Base-by-base conservation (phyloP, 192 early-diverging fungal species). In the Globomyces pollinis-pini region DNA sequence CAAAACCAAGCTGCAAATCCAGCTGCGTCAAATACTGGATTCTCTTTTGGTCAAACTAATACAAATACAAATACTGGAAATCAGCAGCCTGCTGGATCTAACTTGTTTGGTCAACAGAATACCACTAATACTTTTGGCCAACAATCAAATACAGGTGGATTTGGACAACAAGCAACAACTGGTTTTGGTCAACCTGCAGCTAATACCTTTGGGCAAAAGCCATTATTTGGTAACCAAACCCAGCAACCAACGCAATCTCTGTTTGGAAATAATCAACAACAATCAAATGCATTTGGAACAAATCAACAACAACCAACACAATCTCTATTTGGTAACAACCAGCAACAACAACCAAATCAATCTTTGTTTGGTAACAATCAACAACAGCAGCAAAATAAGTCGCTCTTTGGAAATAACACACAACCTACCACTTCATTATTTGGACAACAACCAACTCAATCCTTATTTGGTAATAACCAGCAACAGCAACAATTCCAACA, bases 401-500 rank as follows among this genome's bases (percentile, higher is more conserved):
- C 44, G 23, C n/a, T 13, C 6, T 47, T 47, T 47, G 44, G 44
- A 26, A 20, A 47, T 28, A 26, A 21, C 23, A 47, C n/a, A n/a
- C n/a, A 47, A 8, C 5, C 41, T 8, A 36, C 5, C n/a, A 47
- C 44, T 26, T 20, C 23, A 26, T 47, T 47, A 3, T 47, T 47
- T 26, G 44, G 44, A 47, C 23, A 26, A 9, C 44, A 47, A 15
- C 44, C 20, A 26, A n/a, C 44, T 21, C 44, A 47, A n/a, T 26
- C 23, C 8, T 8, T 26, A n/a, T 47, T 47, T 47, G 44, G 44
- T 26, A 5, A 21, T 11, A 47, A n/a, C 23, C 20, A 9, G 3
- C 41, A 47, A 26, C 44, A 47, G 15, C 23, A 47, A 28, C 44
- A 47, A 47, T 47, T 47, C 44, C 50, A 51, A 2, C 18, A 34